Base-by-base conservation (phyloP, 106 monocot genomes). In the Acanthochlamys bracteata region DNA sequence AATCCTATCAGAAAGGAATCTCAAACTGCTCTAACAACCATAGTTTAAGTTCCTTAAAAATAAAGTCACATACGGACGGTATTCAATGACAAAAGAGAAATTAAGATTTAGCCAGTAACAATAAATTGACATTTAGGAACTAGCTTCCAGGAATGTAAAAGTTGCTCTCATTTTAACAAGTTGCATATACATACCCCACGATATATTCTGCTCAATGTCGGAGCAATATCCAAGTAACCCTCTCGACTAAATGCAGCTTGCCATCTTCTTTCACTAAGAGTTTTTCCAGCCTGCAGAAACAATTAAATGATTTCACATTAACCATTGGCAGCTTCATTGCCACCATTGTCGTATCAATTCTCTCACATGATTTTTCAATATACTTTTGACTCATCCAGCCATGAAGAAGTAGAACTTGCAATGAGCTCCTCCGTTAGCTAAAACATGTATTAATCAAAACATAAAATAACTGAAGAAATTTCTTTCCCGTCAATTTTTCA, bases 211-310 rank as follows among this genome's bases (percentile, higher is more conserved):
- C 77, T 62, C 33, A 87, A 73, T 47, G 79, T 74, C 52, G 76
- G 59, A 10, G 66, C 82, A 71, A 87, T 83, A 65, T 87, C 86
- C 55, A 87, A 64, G 60, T 68, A 57, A 51, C 86, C 86, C 69
- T 87, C 82, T 65, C 66, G 65, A 71, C 65, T 83, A 59, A 87
- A 87, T 56, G 86, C 86, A 25, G 82, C 79, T 25, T 53, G 76
- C 86, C 86, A 87, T 63, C 77, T 87, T 60, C 86, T 56, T 22
- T 42, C 65, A 60, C 86, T 83, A 46, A 87, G 71, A 51, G 86
- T 87, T 64, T 83, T 87, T 40, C 86, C 86, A 65, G 70, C 76
- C 86, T 87, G 70, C 66, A 61, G 1, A 7, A 71, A 70, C 59
- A 62, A 53, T 17, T 23, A 21, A 57, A 14, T 21, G 33, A 46